Conservation (phyloP, 2,329 filamentous ascomycete species). For the Lachnellula cervina region DNA sequence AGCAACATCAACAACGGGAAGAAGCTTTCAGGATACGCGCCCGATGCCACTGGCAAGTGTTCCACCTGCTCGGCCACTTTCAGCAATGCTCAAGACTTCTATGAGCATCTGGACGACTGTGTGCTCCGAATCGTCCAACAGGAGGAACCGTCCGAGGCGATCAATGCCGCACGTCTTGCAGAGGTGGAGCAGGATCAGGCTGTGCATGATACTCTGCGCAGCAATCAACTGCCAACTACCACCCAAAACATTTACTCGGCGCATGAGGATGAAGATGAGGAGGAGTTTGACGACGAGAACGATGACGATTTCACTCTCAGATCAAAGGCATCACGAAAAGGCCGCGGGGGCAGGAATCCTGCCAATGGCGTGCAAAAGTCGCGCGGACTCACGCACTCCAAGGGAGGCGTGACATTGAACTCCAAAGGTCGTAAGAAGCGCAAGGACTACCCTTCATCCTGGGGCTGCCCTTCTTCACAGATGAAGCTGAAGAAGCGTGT, state of each 20-base stretch:
- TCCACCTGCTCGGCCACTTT: constrained; percentile 87
- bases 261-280: constrained; percentile 43
- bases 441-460: constrained; percentile 87
- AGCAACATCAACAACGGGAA: constrained; percentile 32
- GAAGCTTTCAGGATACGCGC: constrained; percentile 65
- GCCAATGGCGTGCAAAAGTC: constrained; percentile 58
- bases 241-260: constrained; percentile 44
- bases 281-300: constrained; percentile 52
- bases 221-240: constrained; percentile 43
- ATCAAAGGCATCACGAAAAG: constrained; percentile 38
- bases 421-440: constrained; percentile 78
- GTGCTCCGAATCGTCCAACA: constrained; percentile 68
- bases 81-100: constrained; percentile 87
- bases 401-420: constrained; percentile 60
- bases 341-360: constrained; percentile 29
- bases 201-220: constrained; percentile 58
- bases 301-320: constrained; percentile 54
- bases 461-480: constrained; percentile 87
- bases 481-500: constrained; percentile 99
- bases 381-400: constrained; percentile 71
- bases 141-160: constrained; percentile 63
- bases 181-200: constrained; percentile 60
- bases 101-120: constrained; percentile 85
- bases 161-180: constrained; percentile 62
- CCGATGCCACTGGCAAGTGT: constrained; percentile 79